These are phyloP conservation scores for Trebouxia sp. DNA, from an alignment of 139 green algal species.

Conservation along the genomic window DNA sequence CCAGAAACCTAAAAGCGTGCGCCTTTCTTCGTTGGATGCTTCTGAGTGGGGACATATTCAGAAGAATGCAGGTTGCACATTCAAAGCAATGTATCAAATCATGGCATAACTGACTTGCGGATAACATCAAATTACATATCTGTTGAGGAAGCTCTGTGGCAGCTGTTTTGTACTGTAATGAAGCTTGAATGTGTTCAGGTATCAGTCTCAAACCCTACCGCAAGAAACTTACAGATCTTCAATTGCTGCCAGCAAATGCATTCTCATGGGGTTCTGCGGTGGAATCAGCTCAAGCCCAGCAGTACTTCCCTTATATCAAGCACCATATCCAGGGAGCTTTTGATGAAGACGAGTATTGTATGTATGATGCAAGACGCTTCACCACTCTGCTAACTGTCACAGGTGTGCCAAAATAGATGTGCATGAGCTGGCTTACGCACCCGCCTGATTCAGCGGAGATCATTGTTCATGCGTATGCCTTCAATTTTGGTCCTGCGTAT, in stretches of 20 bases:
- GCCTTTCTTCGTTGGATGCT: background rate
- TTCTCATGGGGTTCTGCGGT: background rate
- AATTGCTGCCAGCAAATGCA: conserved; percentile 1
- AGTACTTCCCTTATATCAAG: background rate
- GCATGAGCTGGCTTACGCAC: too few species aligned
- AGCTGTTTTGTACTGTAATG: too few species aligned
- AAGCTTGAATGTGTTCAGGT: conserved; percentile 15
- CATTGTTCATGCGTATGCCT: too few species aligned
- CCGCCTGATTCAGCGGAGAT: too few species aligned
- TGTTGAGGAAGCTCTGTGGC: too few species aligned
- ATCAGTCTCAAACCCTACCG: background rate
- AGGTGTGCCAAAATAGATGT: too few species aligned
- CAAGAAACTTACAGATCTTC: background rate
- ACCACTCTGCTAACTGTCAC: conserved; percentile 10
- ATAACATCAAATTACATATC: too few species aligned
- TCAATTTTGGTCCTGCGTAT: too few species aligned
- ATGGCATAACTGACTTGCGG: too few species aligned
- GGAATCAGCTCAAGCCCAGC: background rate
- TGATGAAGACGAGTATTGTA: conserved; percentile 7
- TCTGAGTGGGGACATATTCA: background rate
- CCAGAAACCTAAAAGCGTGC: background rate
- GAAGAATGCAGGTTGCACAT: conserved; percentile 3
- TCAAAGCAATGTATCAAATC: too few species aligned
- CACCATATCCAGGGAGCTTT: background rate
- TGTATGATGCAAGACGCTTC: background rate